phyloP scores from a whole-genome alignment of 2,329 filamentous ascomycete genomes.

The Myriosclerotinia scirpicola region DNA sequence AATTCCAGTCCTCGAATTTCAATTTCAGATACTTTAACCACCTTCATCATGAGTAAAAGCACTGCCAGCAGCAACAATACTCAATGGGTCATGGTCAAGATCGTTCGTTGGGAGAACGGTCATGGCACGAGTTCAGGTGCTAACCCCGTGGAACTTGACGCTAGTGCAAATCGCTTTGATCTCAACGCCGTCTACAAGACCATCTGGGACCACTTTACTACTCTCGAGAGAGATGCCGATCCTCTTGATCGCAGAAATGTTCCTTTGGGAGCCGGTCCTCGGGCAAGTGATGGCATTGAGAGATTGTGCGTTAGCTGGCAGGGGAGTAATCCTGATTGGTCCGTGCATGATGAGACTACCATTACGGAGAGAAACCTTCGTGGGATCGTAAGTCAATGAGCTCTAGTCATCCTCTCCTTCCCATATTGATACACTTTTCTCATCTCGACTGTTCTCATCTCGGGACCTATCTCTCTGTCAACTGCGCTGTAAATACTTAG shows the following conservation, averaged over 20 bases:
- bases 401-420: neutral
- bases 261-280: neutral
- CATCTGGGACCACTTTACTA: neutral
- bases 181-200: neutral
- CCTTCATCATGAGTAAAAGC: neutral
- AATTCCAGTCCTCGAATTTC: neutral
- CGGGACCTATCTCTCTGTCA: neutral
- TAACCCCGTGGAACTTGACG: neutral
- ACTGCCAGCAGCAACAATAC: neutral
- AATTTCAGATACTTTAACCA: neutral
- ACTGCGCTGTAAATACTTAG: no score
- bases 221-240: neutral
- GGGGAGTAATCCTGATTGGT: neutral
- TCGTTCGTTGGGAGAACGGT: neutral
- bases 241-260: neutral
- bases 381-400: neutral
- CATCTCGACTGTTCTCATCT: neutral
- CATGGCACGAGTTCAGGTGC: neutral
- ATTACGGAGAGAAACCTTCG: neutral
- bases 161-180: neutral
- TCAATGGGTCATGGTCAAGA: neutral
- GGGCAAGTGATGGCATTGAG: constrained; percentile 12
- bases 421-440: neutral
- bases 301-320: constrained; percentile 5
- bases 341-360: neutral